phyloP scores from a whole-genome alignment of 164 flowering plant genomes.

The Vitis amurensis region DNA sequence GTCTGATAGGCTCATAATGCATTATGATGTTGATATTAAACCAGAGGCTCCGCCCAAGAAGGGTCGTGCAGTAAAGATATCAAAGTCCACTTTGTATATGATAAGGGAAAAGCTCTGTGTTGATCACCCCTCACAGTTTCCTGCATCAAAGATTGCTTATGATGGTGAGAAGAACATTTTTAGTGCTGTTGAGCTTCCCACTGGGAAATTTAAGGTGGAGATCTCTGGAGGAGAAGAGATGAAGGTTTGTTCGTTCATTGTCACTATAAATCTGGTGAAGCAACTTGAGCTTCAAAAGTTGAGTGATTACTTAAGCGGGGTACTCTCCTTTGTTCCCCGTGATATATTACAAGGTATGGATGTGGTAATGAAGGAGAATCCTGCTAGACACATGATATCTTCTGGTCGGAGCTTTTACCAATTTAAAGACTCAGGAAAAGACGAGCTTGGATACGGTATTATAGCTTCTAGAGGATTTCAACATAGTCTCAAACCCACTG shows the following conservation, averaged over 20 bases:
- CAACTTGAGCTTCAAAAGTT: slow-evolving; percentile 39
- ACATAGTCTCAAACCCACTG: slow-evolving; percentile 62
- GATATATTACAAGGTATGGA: slow-evolving; percentile 73
- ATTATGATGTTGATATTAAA: slow-evolving; percentile 49
- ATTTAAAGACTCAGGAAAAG: background rate
- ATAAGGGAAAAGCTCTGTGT: slow-evolving; percentile 37
- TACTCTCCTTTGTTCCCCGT: slow-evolving; percentile 35
- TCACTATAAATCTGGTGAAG: slow-evolving; percentile 50
- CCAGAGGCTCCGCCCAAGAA: slow-evolving; percentile 18
- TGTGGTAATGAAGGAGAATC: slow-evolving; percentile 72
- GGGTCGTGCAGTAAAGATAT: slow-evolving; percentile 25
- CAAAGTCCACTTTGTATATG: slow-evolving; percentile 27
- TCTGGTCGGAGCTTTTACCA: slow-evolving; percentile 51
- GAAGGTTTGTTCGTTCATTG: slow-evolving; percentile 17
- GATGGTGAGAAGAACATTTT: slow-evolving; percentile 71
- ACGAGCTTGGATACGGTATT: slow-evolving; percentile 48
- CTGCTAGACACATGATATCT: slow-evolving; percentile 31
- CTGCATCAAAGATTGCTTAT: slow-evolving; percentile 42
- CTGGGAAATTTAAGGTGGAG: slow-evolving; percentile 42
- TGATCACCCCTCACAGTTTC: slow-evolving; percentile 21
- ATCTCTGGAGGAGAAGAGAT: slow-evolving; percentile 41
- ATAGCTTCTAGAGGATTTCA: slow-evolving; percentile 53
- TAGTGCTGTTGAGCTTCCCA: slow-evolving; percentile 49
- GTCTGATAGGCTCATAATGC: slow-evolving; percentile 25
- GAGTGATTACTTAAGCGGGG: slow-evolving; percentile 42